These are phyloP conservation scores for Talaromyces amestolkiae DNA, from an alignment of 2,329 filamentous ascomycete genomes.

Conservation along the genomic window DNA sequence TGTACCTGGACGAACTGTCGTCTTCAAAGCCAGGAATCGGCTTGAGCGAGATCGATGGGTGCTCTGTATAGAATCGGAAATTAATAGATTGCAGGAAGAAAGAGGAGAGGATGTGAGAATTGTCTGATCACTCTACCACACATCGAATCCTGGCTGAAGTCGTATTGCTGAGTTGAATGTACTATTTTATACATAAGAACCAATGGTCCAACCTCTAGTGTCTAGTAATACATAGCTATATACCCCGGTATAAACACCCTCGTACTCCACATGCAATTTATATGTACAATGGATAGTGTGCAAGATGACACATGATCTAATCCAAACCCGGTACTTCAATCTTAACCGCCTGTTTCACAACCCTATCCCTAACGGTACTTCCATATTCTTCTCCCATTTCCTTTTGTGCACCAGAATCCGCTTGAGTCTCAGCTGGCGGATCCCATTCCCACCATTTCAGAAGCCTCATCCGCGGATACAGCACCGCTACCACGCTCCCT, in stretches of 20 bases:
- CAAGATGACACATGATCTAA: neutral
- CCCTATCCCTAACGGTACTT: conserved; percentile 34
- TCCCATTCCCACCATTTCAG: conserved; percentile 42
- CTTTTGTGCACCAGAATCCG: conserved; percentile 26
- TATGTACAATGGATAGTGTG: conserved; percentile 11
- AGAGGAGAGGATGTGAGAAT: conserved; percentile 52
- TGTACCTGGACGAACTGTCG: conserved; percentile 59
- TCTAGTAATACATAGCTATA: conserved; percentile 25
- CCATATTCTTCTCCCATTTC: conserved; percentile 30
- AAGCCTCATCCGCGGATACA: conserved; percentile 58
- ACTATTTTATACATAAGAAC: conserved; percentile 2
- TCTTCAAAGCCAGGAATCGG: conserved; percentile 64
- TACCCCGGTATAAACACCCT: conserved; percentile 4
- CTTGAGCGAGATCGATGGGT: conserved; percentile 69
- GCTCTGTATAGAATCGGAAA: conserved; percentile 63
- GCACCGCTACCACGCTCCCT: conserved; percentile 68
- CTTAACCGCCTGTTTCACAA: conserved; percentile 38
- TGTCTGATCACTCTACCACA: conserved; percentile 23
- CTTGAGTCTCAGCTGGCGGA: conserved; percentile 27
- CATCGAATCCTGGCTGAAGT: too few species aligned
- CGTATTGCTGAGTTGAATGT: neutral
- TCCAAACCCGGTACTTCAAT: conserved; percentile 32
- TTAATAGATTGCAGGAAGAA: conserved; percentile 56
- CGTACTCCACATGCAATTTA: conserved; percentile 13
- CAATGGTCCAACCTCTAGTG: neutral